Evolutionary conservation across 2,329 filamentous ascomycete genomes (phyloP), one percentile per base, ranked within the genome.

Genomic region (Madurella mycetomatis): DNA sequence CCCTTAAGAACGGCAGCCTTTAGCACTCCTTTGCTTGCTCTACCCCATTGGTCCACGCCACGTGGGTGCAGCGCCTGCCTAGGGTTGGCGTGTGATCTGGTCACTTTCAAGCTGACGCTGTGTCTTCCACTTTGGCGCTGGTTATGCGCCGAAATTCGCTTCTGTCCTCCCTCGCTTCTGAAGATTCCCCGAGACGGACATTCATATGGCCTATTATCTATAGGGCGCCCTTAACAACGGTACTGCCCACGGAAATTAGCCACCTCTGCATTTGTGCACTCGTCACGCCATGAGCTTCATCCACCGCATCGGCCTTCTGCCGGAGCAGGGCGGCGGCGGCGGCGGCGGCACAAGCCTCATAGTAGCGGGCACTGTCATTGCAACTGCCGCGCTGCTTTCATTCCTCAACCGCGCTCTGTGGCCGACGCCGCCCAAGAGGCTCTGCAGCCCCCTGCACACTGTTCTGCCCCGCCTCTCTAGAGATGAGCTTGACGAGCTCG

Each of bases 401-500:
- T 12, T 65, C 7, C 53, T 66, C 45, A 60, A 57, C 19, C 47
- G 55, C 55, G 45, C 50, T 2, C 56, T 68, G 13, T 65, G 62
- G 51, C 66, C 66, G 9, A 51, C 43, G 2, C 59, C 48, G 2
- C 57, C 53, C 13, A 60, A 58, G 43, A 25, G 59, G 31, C 56
- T 65, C 42, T 42, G 59, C 18, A 60, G 59, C 13, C 66, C 67
- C 1, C 59, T 68, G 2, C 55, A 54, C 11, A 66, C 60, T 1
- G 47, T 62, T 5, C 50, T 69, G 8, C 62, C 64, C 1, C 34
- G 15, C 4, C 60, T 69, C 41, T 49, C 63, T 2, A 39, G 54
- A 16, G 57, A 61, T 7, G 60, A 66, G 39, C 44, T 65, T 9
- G 56, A 62, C 25, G 59, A 54, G 53, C 64, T 70, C 2, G 65